Percentiles rank a stretch among this genome's conserved stretches.
Evolutionary conservation across 257 asterid species (phyloP).

Genomic region (Solanum dulcamara): DNA sequence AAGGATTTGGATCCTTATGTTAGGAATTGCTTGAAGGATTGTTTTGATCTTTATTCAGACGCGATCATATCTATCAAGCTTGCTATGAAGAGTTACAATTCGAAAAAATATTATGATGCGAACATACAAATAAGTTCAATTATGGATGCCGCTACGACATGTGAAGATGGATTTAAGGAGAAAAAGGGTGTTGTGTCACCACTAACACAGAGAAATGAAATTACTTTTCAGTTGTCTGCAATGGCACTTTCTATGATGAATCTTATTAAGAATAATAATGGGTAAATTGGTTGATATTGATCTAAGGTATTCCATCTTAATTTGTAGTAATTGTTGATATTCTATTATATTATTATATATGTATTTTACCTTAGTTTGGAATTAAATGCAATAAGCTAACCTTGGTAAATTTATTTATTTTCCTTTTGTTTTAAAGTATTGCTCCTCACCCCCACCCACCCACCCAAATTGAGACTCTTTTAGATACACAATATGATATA

Average conservation of each 20-base stretch:
- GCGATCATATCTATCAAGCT: constrained; percentile 30
- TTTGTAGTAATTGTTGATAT: no score
- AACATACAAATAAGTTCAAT: constrained; percentile 35
- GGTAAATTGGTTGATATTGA: neutral
- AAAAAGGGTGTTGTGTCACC: constrained; percentile 39
- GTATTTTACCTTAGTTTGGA: neutral
- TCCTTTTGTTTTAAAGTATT: neutral
- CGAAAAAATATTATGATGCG: constrained; percentile 29
- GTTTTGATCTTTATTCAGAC: constrained; percentile 49
- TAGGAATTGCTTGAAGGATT: constrained; percentile 32
- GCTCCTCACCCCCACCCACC: neutral
- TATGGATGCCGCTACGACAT: constrained; percentile 48
- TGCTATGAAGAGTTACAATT: constrained; percentile 43
- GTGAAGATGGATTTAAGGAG: constrained; percentile 64
- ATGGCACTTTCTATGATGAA: constrained; percentile 36
- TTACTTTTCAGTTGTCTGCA: constrained; percentile 43
- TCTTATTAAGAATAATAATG: constrained; percentile 12
- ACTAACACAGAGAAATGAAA: constrained; percentile 31
- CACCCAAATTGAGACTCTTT: neutral
- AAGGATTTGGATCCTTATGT: constrained; percentile 19
- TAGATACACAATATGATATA: neutral
- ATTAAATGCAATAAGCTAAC: neutral
- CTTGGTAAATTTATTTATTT: neutral
- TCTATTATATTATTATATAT: no score
- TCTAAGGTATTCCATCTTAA: neutral